phyloP scores from a whole-genome alignment of 305 asterid species.

The Andrographis paniculata region DNA sequence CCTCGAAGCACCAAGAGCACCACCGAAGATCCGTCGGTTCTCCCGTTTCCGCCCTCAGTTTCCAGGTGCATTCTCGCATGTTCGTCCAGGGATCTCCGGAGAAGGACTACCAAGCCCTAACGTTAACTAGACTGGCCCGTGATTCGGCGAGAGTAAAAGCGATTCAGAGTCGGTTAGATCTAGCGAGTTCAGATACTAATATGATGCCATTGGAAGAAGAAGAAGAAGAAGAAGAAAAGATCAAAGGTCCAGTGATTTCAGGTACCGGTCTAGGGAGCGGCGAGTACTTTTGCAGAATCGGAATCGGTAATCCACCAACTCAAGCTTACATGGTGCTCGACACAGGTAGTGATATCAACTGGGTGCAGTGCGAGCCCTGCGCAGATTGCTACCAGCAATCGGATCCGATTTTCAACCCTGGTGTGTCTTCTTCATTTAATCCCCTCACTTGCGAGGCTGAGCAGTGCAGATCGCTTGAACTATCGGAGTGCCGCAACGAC shows the following conservation, averaged over 20 bases:
- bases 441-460: conserved; percentile 57
- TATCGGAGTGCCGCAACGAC: conserved; percentile 63
- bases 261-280: conserved; percentile 96
- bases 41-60: conserved; percentile 21
- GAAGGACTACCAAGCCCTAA: conserved; percentile 44
- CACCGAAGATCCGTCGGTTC: not conserved
- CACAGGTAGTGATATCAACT: conserved; percentile 87
- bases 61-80: conserved; percentile 62
- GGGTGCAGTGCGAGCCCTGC: conserved; percentile 95
- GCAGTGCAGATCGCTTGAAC: conserved; percentile 78
- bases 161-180: conserved; percentile 69
- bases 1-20: not conserved
- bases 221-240: conserved; percentile 25
- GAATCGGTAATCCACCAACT: conserved; percentile 68
- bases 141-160: conserved; percentile 70
- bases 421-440: conserved; percentile 46
- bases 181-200: conserved; percentile 38
- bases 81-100: conserved; percentile 36
- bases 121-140: conserved; percentile 54
- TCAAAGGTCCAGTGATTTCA: conserved; percentile 59
- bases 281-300: conserved; percentile 83
- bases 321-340: conserved; percentile 81
- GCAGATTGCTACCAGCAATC: conserved; percentile 89
- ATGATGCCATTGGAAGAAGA: conserved; percentile 50
- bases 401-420: conserved; percentile 91